Evolutionary conservation across 179 eudicot species (phyloP).

Genomic region (Carnegiea gigantea): DNA sequence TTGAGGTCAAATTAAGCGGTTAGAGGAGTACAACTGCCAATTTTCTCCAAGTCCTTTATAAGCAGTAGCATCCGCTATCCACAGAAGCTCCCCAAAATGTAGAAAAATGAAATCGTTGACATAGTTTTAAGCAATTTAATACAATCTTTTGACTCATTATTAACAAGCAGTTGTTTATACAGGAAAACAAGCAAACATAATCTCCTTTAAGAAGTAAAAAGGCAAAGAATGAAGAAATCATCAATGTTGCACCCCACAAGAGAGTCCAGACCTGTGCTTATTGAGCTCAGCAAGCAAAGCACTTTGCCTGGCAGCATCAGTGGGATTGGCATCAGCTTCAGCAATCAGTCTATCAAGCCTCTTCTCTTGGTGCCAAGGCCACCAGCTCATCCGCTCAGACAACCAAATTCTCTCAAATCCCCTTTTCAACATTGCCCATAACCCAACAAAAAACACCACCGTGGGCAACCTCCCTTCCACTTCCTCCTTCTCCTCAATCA

Average conservation of each 20-base stretch:
- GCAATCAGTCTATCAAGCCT: constrained; percentile 55
- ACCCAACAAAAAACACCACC: constrained; percentile 62
- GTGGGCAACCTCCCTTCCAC: constrained; percentile 42
- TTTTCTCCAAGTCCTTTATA: neutral
- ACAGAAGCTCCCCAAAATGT: neutral
- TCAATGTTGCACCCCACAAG: neutral
- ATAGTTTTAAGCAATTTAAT: neutral
- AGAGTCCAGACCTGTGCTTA: constrained; percentile 58
- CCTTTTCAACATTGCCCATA: constrained; percentile 43
- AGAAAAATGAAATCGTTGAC: neutral
- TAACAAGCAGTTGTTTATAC: neutral
- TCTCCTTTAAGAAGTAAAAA: neutral
- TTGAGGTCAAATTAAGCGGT: neutral
- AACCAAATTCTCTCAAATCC: constrained; percentile 51
- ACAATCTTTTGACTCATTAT: neutral
- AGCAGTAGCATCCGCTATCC: neutral
- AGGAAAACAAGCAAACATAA: neutral
- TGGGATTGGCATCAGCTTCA: constrained; percentile 83
- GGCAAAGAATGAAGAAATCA: neutral
- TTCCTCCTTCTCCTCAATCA: constrained; percentile 12
- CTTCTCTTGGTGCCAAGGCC: constrained; percentile 83
- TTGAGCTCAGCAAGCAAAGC: constrained; percentile 85
- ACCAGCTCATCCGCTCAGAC: constrained; percentile 74
- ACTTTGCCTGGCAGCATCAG: constrained; percentile 67
- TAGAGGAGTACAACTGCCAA: neutral